These are phyloP conservation scores for Limnanthes douglasii DNA, from an alignment of 345 rosid genomes.

Conservation along the genomic window DNA sequence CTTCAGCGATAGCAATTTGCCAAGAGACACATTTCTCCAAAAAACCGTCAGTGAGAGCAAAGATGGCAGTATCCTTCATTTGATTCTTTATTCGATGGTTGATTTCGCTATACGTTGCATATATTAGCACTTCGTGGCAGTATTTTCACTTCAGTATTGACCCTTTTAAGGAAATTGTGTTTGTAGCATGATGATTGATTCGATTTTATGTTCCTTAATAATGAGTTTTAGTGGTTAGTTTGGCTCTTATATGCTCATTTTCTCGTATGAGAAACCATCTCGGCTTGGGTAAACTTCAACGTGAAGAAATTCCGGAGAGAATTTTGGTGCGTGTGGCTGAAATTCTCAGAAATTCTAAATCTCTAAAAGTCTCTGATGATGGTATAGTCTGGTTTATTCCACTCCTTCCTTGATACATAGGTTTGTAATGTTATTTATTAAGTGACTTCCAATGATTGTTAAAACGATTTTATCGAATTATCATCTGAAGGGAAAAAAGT, in stretches of 20 bases:
- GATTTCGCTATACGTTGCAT: not conserved
- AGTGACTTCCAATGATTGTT: not conserved
- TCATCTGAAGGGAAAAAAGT: slow-evolving; percentile 20
- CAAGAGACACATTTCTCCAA: slow-evolving; percentile 15
- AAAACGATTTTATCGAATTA: not conserved
- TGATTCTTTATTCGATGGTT: not conserved
- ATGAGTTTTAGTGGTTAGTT: slow-evolving; percentile 22
- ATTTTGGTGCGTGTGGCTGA: slow-evolving; percentile 12
- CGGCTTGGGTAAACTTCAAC: slow-evolving; percentile 13
- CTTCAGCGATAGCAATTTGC: slow-evolving; percentile 26
- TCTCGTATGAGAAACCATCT: slow-evolving; percentile 23
- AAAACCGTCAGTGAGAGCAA: slow-evolving; percentile 12
- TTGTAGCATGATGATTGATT: not conserved
- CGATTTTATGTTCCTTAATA: not conserved
- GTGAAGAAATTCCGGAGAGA: slow-evolving; percentile 12
- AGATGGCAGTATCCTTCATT: slow-evolving; percentile 23
- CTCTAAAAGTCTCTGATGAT: slow-evolving; percentile 22
- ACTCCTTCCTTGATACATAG: no score
- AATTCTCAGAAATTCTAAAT: slow-evolving; percentile 11
- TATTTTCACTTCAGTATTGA: no score
- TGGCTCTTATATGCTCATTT: slow-evolving; percentile 27
- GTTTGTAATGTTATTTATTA: not conserved
- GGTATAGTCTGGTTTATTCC: slow-evolving; percentile 7
- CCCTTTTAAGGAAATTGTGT: not conserved
- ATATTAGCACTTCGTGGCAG: not conserved